Evolutionary conservation across 129 eudicot species (phyloP).

Genomic region (Arctium minus): DNA sequence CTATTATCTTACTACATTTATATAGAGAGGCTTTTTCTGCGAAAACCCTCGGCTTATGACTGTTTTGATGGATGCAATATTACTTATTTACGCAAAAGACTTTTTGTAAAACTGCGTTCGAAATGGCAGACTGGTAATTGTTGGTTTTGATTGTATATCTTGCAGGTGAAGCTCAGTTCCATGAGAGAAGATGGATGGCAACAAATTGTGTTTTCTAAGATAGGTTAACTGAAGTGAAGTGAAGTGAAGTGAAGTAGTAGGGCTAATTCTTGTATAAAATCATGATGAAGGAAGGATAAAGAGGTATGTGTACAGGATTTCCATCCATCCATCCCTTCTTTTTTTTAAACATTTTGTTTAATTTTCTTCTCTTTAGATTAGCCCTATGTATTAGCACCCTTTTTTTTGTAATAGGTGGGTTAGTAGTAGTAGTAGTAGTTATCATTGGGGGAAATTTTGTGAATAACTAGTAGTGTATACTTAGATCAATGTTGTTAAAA

Average conservation of each 20-base stretch:
- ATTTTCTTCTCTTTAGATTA: constrained; percentile 33
- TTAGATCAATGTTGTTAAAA: constrained; percentile 37
- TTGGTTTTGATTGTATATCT: background rate
- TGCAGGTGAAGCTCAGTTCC: constrained; percentile 47
- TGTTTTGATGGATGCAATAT: background rate
- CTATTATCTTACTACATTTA: too few species aligned
- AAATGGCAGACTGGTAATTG: background rate
- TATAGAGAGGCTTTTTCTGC: too few species aligned
- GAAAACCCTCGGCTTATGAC: too few species aligned
- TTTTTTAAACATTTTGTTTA: constrained; percentile 7
- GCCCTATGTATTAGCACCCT: constrained; percentile 47
- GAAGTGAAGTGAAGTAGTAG: constrained; percentile 31
- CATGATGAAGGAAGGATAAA: constrained; percentile 44
- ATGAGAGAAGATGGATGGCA: constrained; percentile 23
- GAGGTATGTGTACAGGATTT: constrained; percentile 70
- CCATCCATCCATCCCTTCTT: constrained; percentile 30
- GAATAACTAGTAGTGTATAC: constrained; percentile 49
- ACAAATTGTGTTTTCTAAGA: constrained; percentile 15
- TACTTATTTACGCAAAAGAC: background rate
- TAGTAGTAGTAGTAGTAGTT: background rate
- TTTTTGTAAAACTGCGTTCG: background rate
- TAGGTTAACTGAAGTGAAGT: constrained; percentile 21
- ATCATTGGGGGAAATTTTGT: constrained; percentile 53
- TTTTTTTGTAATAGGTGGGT: constrained; percentile 45
- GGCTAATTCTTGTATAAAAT: constrained; percentile 61